Base-by-base conservation (phyloP, 1,139 yeast species). In the Geotrichum macrosporum region DNA sequence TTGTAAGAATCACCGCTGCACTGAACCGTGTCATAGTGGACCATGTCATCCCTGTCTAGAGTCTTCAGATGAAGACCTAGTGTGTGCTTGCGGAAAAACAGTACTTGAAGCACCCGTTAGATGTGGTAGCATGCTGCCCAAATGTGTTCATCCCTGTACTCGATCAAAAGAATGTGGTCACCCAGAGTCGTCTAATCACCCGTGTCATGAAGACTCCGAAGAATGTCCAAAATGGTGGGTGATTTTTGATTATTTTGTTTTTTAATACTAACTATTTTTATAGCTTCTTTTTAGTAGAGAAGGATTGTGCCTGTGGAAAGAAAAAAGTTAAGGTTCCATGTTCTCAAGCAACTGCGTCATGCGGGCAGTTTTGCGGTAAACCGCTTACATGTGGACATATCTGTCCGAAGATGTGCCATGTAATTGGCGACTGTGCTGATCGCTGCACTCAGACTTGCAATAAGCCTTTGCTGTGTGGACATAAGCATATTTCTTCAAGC, bases 31-130 rank as follows among this genome's bases (percentile, higher is more conserved):
- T 58, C 96, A 88, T 62, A 70, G 78, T 12, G 96, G 96, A 0
- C 77, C 85, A 1, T 88, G 96, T 66, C 80, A 81, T 2, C 83
- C 89, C 6, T 88, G 97, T 62, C 64, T 85, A 44, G 95, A 87
- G 58, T 84, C 95, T 4, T 76, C 87, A 9, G 78, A 80, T 44
- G 92, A 85, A 24, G 96, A 88, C 61, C 69, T 86, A 56, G 74
- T 80, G 2, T 88, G 97, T 61, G 75, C 84, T 48, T 88, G 97
- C 70, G 96, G 96, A 1, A 73, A 76, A 50, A 88, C 96, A 0
- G 73, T 82, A 2, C 70, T 87, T 8, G 75, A 75, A 44, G 96
- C 96, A 0, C 97, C 97, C 0, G 88, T 87, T 10, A 72, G 96
- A 55, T 88, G 97, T 68, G 96, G 96, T 10, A 78, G 92, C 0